Percentiles rank a stretch among this genome's conserved stretches.
phyloP scores from a whole-genome alignment of 2,329 filamentous ascomycete genomes.

The Cladosporium velox region DNA sequence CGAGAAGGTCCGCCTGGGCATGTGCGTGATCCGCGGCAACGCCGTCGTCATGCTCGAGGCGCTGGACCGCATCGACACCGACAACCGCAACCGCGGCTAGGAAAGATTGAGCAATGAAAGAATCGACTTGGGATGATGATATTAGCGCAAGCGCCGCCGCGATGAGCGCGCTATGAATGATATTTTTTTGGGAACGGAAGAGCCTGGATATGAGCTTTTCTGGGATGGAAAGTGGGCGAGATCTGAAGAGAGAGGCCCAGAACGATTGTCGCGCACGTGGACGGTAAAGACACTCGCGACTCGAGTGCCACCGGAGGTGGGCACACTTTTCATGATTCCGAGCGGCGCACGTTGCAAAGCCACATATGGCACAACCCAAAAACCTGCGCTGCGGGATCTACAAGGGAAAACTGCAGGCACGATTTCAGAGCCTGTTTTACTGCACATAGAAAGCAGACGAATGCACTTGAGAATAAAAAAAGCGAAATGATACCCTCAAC shows the following conservation, averaged over 20 bases:
- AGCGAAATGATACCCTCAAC: not conserved
- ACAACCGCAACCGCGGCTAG: slow-evolving; percentile 28
- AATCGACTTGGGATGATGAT: not conserved
- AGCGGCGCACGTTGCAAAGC: not conserved
- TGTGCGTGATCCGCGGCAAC: slow-evolving; percentile 84
- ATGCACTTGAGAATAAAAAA: not conserved
- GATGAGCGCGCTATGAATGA: not conserved
- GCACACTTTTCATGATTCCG: not conserved
- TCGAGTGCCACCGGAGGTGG: not conserved
- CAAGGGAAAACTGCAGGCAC: not conserved
- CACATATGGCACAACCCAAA: not conserved
- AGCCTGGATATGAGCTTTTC: not conserved
- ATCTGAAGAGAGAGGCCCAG: not conserved
- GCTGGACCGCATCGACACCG: slow-evolving; percentile 42
- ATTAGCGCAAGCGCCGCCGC: not conserved
- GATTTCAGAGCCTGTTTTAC: not conserved
- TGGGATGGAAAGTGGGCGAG: not conserved
- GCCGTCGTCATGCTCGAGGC: slow-evolving; percentile 95
- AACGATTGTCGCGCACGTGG: not conserved
- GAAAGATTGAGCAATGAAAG: not conserved
- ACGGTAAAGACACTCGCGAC: not conserved
- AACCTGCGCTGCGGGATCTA: not conserved
- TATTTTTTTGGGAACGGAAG: not conserved
- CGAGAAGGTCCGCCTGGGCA: slow-evolving; percentile 82
- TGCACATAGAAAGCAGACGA: not conserved